phyloP scores from a whole-genome alignment of 768 basidiomycete species.

The Hygrocybe coccinea region DNA sequence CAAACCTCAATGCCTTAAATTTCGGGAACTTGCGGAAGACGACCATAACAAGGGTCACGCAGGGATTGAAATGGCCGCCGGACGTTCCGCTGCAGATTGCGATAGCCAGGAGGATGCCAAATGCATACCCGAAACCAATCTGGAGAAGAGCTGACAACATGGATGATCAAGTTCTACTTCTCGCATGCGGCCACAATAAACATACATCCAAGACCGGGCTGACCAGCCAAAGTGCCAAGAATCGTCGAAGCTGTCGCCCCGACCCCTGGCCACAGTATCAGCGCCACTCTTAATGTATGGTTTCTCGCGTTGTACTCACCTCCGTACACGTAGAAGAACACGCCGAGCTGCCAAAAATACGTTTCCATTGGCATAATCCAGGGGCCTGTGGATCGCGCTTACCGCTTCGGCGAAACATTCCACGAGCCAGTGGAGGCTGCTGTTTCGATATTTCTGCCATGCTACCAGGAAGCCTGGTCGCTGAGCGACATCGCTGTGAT shows the following conservation, averaged over 20 bases:
- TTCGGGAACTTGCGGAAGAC: slow-evolving; percentile 53
- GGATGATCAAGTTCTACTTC: slow-evolving; percentile 1
- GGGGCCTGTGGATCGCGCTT: slow-evolving; percentile 9
- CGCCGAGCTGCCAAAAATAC: slow-evolving; percentile 42
- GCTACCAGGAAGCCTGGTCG: slow-evolving; percentile 36
- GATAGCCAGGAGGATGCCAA: slow-evolving; percentile 58
- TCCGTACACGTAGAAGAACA: slow-evolving; percentile 56
- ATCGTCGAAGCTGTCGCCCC: slow-evolving; percentile 51
- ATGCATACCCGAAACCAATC: slow-evolving; percentile 53
- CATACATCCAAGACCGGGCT: slow-evolving; percentile 48
- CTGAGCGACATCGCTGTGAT: slow-evolving; percentile 40
- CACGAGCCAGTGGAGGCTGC: slow-evolving; percentile 44
- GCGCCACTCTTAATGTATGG: not conserved
- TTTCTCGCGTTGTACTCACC: slow-evolving; percentile 28
- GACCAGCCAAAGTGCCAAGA: slow-evolving; percentile 41
- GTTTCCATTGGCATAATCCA: not conserved
- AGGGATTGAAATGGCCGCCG: slow-evolving; percentile 64
- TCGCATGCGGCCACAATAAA: slow-evolving; percentile 3
- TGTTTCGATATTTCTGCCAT: slow-evolving; percentile 51
- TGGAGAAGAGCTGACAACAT: slow-evolving; percentile 44
- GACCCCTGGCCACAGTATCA: slow-evolving; percentile 35
- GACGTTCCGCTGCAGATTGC: slow-evolving; percentile 48
- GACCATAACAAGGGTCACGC: slow-evolving; percentile 49
- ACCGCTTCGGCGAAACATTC: slow-evolving; percentile 63
- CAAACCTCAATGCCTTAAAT: slow-evolving; percentile 47